Evolutionary conservation across 2,329 filamentous ascomycete genomes (phyloP), one percentile per base, ranked within the genome.

Genomic region (Cercospora brassicicola): DNA sequence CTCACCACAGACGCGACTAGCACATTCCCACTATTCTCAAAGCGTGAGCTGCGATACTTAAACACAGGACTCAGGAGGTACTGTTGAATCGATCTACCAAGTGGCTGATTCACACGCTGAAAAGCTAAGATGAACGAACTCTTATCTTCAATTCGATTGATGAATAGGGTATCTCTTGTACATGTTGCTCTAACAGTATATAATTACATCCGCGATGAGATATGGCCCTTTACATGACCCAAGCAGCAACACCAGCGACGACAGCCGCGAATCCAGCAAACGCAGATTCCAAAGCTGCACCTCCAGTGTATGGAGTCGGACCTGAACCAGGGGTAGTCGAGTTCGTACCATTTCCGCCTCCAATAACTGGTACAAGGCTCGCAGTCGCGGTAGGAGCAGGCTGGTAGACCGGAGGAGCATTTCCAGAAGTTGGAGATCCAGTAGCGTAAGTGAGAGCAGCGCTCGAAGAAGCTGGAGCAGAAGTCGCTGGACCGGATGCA

Each of bases 161-260:
- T 1, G 11, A 39, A 39, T 7, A 39, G 36, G 36, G 36, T 42
- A 42, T 42, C 36, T 53, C 9, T 56, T 56, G 26, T 56, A 56
- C 28, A 56, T 4, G 53, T 31, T 31, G 23, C 20, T 56, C 13
- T 18, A n/a, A 30, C 28, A 56, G 9, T 56, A 18, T 56, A 56
- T 18, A n/a, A 4, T 30, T 56, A 28, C 4, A 31, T 28, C 8
- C 13, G n/a, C 20, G 11, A 3, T 28, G 15, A 31, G 8, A 28
- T 0, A 56, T 13, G 2, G 18, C 0, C 0, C 23, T 61, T 62
- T 66, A 66, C 59, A 66, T 20, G 11, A 62, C 51, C 28, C 60
- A 66, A n/a, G 64, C 66, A 39, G 55, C 62, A 33, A 65, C 55
- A 51, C 62, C 66, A n/a, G 62, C 66, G 18, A 61, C 42, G 9